phyloP scores from a whole-genome alignment of 2,329 filamentous ascomycete species.

The Talaromyces funiculosus region DNA sequence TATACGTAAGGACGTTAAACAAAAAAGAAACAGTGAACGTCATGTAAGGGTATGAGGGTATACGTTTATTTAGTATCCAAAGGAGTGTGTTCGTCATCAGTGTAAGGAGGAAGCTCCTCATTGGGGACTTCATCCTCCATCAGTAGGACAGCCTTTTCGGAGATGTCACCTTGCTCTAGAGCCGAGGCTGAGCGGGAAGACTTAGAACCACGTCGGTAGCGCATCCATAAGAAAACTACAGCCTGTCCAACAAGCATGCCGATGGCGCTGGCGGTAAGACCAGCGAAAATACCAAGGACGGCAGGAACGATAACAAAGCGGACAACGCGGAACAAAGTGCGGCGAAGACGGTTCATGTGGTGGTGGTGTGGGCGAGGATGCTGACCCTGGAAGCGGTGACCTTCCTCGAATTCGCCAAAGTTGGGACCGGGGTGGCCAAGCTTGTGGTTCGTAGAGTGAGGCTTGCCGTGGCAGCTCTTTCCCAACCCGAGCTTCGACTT shows the following conservation, averaged over 20 bases:
- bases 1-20: conserved; percentile 1
- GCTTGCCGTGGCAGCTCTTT: conserved; percentile 31
- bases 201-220: conserved; percentile 29
- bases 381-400: conserved; percentile 16
- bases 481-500: conserved; percentile 22
- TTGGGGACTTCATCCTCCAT: conserved; percentile 23
- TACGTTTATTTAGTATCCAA: conserved; percentile 29
- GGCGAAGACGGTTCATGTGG: conserved; percentile 31
- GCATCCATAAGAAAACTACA: conserved; percentile 42
- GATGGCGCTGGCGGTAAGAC: conserved; percentile 40
- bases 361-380: conserved; percentile 25
- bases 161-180: conserved; percentile 31
- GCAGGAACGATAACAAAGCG: conserved; percentile 43
- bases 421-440: neutral
- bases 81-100: conserved; percentile 26
- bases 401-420: neutral
- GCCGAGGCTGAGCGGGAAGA: conserved; percentile 22
- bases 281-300: conserved; percentile 42
- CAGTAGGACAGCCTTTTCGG: conserved; percentile 42
- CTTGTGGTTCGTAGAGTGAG: conserved; percentile 1
- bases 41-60: neutral
- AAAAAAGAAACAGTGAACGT: neutral
- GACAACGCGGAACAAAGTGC: conserved; percentile 36
- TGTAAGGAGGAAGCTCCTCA: conserved; percentile 34
- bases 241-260: conserved; percentile 46